Evolutionary conservation across 345 rosid species (phyloP), one percentile per base, ranked within the genome.

Genomic region (Aquilaria malaccensis): DNA sequence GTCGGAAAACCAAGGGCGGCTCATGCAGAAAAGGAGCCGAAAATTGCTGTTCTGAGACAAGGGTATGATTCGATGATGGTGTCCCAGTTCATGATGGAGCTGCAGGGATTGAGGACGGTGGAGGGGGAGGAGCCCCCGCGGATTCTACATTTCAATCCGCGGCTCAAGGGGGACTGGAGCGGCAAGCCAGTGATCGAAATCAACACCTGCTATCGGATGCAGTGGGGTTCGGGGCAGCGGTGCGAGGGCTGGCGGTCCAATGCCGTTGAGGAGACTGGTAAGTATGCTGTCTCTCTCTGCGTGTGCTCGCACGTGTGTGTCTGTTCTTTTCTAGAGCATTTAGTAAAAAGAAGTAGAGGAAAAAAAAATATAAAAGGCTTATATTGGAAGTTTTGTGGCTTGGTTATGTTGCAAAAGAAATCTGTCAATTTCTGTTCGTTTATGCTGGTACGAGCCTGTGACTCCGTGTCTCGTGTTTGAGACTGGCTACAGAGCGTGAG

Each of bases 121-220:
- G 96, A 92, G 29, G 97, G 97, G 9, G 98, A 92, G 81, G 98
- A 89, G 52, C 98, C 98, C n/a, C 98, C 97, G 6, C 72, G 89
- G 79, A 79, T 92, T 66, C 68, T 92, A 64, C 98, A 89, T 74
- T 89, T 92, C 52, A 92, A 92, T 62, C 95, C 98, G 9, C 81
- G 98, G 82, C 70, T 92, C 9, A 92, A 79, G 41, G 98, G 98
- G 37, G 98, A 92, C 73, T 92, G 96, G 91, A 89, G 96, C 51
- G 70, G 67, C 11, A 80, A 74, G 68, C 93, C 98, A 2, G 94
- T 89, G 59, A 92, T 92, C 71, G 98, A 92, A 72, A 95, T 79
- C 85, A 92, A 92, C 71, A 92, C 94, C 69, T 92, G 98, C 55
- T 92, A 87, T 57, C 76, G 97, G 59, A 87, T 87, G 97, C 98